These are phyloP conservation scores for Forsythia suspensa DNA, from an alignment of 257 asterid genomes.

Conservation along the genomic window DNA sequence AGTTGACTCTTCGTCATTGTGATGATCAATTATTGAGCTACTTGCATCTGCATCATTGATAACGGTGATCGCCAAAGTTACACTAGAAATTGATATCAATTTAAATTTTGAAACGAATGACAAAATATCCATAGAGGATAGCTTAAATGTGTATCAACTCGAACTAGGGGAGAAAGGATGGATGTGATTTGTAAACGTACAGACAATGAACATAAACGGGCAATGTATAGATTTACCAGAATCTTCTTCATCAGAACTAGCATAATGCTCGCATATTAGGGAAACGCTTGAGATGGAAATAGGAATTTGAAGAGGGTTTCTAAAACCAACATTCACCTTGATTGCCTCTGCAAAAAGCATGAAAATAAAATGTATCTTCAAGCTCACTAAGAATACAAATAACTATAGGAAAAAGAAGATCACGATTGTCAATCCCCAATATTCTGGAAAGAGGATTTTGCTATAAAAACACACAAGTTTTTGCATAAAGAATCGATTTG, in stretches of 20 bases:
- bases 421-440: background rate
- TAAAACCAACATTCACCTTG: conserved; percentile 71
- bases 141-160: background rate
- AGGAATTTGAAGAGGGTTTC: conserved; percentile 94
- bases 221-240: conserved; percentile 46
- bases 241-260: conserved; percentile 40
- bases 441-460: conserved; percentile 6
- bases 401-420: conserved; percentile 15
- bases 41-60: conserved; percentile 48
- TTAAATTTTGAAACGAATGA: conserved; percentile 13
- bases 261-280: conserved; percentile 75
- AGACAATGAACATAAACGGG: conserved; percentile 14
- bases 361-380: conserved; percentile 18
- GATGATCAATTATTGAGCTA: conserved; percentile 46
- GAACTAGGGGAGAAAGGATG: conserved; percentile 1
- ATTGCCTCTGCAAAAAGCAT: conserved; percentile 70
- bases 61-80: conserved; percentile 26
- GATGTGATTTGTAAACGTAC: background rate
- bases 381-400: conserved; percentile 19
- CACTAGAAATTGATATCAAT: conserved; percentile 13
- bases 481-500: background rate
- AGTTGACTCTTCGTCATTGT: conserved; percentile 43
- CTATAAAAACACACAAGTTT: conserved; percentile 11
- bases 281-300: conserved; percentile 71
- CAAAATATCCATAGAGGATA: background rate